These are phyloP conservation scores for Aurantiochytrium sp. DNA, from an alignment of 108 stramenopile species.

Conservation along the genomic window DNA sequence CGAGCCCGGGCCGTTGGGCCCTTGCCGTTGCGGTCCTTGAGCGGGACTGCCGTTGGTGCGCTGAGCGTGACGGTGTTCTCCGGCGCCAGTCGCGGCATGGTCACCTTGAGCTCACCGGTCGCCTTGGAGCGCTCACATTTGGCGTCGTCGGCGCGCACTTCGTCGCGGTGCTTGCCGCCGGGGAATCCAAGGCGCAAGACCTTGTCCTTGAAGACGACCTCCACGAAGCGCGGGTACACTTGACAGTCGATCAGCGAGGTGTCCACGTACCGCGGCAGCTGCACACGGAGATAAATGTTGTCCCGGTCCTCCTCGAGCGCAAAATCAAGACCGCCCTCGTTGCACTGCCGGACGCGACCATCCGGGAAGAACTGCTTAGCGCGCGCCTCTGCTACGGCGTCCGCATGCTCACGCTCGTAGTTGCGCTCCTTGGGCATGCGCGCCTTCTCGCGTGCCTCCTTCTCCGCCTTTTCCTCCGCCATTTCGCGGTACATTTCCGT, in stretches of 20 bases:
- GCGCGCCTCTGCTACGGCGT: constrained; percentile 39
- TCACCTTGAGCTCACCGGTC: constrained; percentile 69
- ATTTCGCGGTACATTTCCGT: constrained; percentile 71
- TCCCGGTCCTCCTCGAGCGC: constrained; percentile 62
- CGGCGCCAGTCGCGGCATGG: constrained; percentile 67
- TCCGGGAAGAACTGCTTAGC: constrained; percentile 48
- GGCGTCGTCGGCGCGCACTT: constrained; percentile 56
- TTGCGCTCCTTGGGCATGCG: constrained; percentile 47
- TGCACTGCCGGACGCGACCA: constrained; percentile 41
- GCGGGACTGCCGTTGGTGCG: constrained; percentile 8
- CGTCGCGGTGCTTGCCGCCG: constrained; percentile 30
- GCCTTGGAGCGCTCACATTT: constrained; percentile 64
- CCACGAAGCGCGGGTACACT: constrained; percentile 72
- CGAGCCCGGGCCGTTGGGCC: too few relatives aligned
- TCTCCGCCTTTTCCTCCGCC: constrained; percentile 72
- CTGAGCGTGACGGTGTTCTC: constrained; percentile 44
- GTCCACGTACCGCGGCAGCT: constrained; percentile 65
- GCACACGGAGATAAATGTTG: constrained; percentile 54
- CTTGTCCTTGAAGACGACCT: constrained; percentile 74
- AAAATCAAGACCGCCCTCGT: constrained; percentile 72
- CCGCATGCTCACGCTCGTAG: constrained; percentile 46
- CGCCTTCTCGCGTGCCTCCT: constrained; percentile 60
- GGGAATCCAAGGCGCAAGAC: constrained; percentile 63
- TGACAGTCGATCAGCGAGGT: constrained; percentile 76
- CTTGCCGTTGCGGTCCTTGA: background rate